These are phyloP conservation scores for Volvox reticuliferus DNA, from an alignment of 139 green algal species.

Conservation along the genomic window DNA sequence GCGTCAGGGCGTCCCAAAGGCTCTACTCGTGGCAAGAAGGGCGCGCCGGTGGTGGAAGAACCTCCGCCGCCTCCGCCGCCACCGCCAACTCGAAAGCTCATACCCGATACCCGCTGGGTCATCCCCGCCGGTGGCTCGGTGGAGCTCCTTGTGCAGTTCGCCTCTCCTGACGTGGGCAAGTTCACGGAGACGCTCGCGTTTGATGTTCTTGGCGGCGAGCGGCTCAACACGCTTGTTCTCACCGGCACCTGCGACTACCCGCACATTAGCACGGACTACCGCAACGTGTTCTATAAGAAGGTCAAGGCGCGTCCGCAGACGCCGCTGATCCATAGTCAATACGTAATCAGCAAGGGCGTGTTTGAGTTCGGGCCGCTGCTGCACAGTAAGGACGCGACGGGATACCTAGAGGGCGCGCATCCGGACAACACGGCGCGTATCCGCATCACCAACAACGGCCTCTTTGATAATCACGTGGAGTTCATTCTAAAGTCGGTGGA, in stretches of 20 bases:
- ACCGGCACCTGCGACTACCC: constrained; percentile 77
- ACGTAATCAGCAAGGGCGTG: constrained; percentile 67
- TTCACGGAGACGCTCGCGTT: constrained; percentile 75
- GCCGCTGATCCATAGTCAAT: constrained; percentile 70
- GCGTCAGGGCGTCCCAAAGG: constrained; percentile 1
- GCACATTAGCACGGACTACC: constrained; percentile 74
- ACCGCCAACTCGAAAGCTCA: constrained; percentile 41
- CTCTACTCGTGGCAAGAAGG: constrained; percentile 7
- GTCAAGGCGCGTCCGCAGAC: constrained; percentile 66
- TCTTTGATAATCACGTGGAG: constrained; percentile 74
- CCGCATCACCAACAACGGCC: constrained; percentile 86
- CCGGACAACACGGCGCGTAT: constrained; percentile 75
- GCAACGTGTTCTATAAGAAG: constrained; percentile 80
- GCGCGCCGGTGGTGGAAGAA: background rate
- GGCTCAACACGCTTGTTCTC: constrained; percentile 55
- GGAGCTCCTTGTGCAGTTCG: constrained; percentile 75
- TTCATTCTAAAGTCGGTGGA: constrained; percentile 72
- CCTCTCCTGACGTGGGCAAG: constrained; percentile 45
- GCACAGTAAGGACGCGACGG: constrained; percentile 58
- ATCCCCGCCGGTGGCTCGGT: constrained; percentile 63
- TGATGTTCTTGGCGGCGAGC: constrained; percentile 72
- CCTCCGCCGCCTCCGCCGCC: constrained; percentile 39
- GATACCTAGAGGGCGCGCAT: constrained; percentile 60
- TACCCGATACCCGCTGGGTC: constrained; percentile 69
- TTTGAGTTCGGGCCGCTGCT: constrained; percentile 90